Evolutionary conservation across 176 grass and related monocot species (phyloP), one percentile per base, ranked within the genome.

Genomic region (Triticum timopheevii): DNA sequence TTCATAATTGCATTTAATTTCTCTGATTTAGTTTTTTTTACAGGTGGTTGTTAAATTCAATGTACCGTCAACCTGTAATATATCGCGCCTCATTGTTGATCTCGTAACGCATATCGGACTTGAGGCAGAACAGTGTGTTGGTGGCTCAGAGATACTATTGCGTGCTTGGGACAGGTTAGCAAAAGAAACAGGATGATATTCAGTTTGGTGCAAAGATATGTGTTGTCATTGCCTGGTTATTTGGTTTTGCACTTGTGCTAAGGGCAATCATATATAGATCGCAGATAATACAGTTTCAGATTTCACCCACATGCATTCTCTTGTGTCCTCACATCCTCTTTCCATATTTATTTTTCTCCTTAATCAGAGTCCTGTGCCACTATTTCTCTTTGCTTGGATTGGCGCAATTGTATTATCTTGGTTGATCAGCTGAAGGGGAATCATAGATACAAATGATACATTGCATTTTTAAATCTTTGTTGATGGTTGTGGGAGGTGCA

Each of bases 131-230:
- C 90, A 92, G 44, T 30, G 68, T 83, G 80, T 81, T 71, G 86
- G 83, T 71, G 91, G 91, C 24, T 89, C 89, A 1, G 91, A 95
- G 89, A 90, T 98, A 81, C 31, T 90, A 79, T 28, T 93, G 40
- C 89, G 89, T 87, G 93, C 91, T 79, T 98, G 93, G 95, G 89
- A 95, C 80, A 95, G 92, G 93, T 98, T 86, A 86, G 89, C 49
- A 81, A 33, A 75, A 30, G 28, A 80, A 76, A 7, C 16, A n/a
- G 72, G 6, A 10, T 52, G 42, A 49, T 88, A 23, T 77, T 75
- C 65, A 63, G 39, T 73, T 79, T 2, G 24, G 28, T 5, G 10
- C 3, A 86, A 86, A 81, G 61, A 16, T 70, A 30, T 62, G 20
- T 59, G 20, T 39, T 81, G 24, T 22, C 24, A 69, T 39, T 77